Evolutionary conservation across 441 rosid species (phyloP), one percentile per base, ranked within the genome.

Genomic region (Erysimum cheiri): DNA sequence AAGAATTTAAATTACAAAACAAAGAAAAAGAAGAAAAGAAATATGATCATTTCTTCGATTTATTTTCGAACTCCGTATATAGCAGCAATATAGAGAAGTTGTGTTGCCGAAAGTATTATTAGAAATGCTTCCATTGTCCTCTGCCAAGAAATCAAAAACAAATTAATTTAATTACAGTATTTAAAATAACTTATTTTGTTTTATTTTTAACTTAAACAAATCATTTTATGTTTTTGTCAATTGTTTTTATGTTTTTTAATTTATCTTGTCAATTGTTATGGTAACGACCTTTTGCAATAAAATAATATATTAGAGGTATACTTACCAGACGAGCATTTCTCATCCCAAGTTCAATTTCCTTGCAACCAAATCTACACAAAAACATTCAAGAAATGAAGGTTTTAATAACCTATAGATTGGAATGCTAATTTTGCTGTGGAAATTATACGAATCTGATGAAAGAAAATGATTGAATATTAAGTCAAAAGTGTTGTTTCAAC

Each of bases 121-220:
- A 86, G 13, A 64, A 94, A 92, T 31, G 99, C 99, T 80, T 94
- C 99, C 98, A 92, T 86, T 49, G 99, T 94, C 79, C 89, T 92
- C 98, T 94, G 97, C 82, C 14, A 3, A 52, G 14, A 50, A 22
- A 3, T 11, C 0, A 26, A 36, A 54, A 15, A 0, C 24, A 14
- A 46, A 33, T 10, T 24, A 22, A 12, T 28, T 22, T 17, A 40
- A 10, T 2, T 28, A 1, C 15, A 52, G 14, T 50, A 14, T 32
- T 1, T 24, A 56, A 14, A 41, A 8, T 6, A 54, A 53, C 10
- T 3, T 1, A 6, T 29, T 53, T 1, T n/a, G 8, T 3, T 54
- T 29, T 14, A 8, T 15, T 11, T 55, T 33, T 28, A 28, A 1
- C 11, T 61, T 58, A 14, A 17, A 48, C 14, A 24, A 19, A n/a